Base-by-base conservation (phyloP, 805 yeast genomes). In the Citeromyces matritensis region DNA sequence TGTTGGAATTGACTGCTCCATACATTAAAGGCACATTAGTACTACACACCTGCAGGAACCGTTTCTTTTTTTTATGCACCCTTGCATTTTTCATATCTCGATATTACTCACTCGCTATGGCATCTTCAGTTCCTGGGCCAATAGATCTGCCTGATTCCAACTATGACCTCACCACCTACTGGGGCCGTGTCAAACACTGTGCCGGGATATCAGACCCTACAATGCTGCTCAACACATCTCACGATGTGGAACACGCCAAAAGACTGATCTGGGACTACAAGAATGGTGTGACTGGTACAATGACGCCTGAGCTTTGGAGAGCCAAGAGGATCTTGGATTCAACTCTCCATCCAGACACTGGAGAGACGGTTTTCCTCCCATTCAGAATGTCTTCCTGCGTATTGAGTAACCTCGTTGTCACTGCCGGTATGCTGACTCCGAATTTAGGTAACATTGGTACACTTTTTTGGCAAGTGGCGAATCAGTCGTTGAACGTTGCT, bases 361-460 rank as follows among this genome's bases (percentile, higher is more conserved):
- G 96, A 1, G 91, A 84, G 44, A 80, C 94, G 1, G 95, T 91
- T 9, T 49, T 82, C 19, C 60, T 91, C 33, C 99, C 99, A 3
- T 91, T 91, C 57, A 70, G 99, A 56, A 91, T 91, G 99, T 84
- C 95, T 15, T 78, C 88, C 23, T 84, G 91, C 58, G 99, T 91
- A 11, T 60, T 91, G 33, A 83, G 95, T 8, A 91, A 91, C 53
- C 58, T 91, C 54, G 88, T 88, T 14, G 97, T 91, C 31, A 88
- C 97, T 5, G 88, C 80, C 3, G 99, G 99, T 41, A 91, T 91
- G 99, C 67, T 91, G 41, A 88, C 96, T 2, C 99, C 99, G 6
- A 80, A 81, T 34, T 54, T 91, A 48, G 93, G 94, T 7, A 73
- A 85, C 7, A 72, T 68, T 0, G 99, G 98, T 25, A 88, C 97